Base-by-base conservation (phyloP, 257 asterid genomes). In the Cordia subcordata region DNA sequence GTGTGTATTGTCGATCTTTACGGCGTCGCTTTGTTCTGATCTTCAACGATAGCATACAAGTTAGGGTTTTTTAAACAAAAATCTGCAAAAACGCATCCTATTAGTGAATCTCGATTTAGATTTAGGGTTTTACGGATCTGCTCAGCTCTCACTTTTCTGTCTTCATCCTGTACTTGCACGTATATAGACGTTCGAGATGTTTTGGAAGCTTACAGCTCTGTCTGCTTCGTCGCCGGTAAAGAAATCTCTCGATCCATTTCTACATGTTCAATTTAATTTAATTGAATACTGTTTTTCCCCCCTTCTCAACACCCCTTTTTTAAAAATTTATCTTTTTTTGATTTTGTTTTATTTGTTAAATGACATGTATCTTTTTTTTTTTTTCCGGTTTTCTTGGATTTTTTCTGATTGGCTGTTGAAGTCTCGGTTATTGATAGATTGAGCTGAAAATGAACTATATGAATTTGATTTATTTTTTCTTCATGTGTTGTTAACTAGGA, bases 221-320 rank as follows among this genome's bases (percentile, higher is more conserved):
- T 80, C 96, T 38, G 75, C 99, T 68, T 80, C 97, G 57, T 89
- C 99, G 51, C 97, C 99, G 22, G 99, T 93, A 77, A 81, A 42
- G 3, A 11, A 10, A 87, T 81, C 64, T 65, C 57, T 40, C 39
- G 77, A 62, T 74, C 75, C 60, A 49, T 58, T 50, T 42, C 1
- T 9, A 10, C 14, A 12, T 42, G 47, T 8, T 47, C 9, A n/a
- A 32, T 66, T 62, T 60, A 44, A 62, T 61, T 68, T 49, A 4
- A 49, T 42, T 42, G 15, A 10, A 10, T 42, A n/a, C n/a, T n/a
- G n/a, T n/a, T n/a, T 42, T 42, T 1, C 5, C 15, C 21, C 5
- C 9, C 15, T 49, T 49, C 1, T 49, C 4, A 4, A 8, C n/a
- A 49, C 21, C 1, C 4, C 13, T 49, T 14, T 49, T 49, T 49